phyloP scores from a whole-genome alignment of 106 monocot genomes.

The Acorus gramineus region DNA sequence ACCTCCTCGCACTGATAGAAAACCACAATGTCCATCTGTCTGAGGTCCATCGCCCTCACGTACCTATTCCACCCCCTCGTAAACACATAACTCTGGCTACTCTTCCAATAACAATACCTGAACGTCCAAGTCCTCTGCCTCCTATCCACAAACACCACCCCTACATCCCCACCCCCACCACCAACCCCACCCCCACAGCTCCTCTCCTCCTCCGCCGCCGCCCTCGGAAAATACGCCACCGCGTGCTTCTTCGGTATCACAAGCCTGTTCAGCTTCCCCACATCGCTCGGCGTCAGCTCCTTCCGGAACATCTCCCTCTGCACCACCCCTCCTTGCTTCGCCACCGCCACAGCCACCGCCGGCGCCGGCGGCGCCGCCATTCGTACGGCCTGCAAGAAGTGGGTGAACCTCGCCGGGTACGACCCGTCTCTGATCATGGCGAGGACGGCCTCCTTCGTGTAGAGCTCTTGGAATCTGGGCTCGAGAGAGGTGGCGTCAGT shows the following conservation, averaged over 20 bases:
- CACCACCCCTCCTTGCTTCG: not conserved
- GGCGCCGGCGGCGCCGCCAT: not conserved
- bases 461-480: constrained; percentile 11
- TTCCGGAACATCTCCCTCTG: constrained; percentile 33
- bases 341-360: not conserved
- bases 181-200: not conserved
- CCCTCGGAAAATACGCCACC: constrained; percentile 22
- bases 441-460: constrained; percentile 15
- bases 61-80: constrained; percentile 65
- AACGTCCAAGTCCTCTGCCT: constrained; percentile 27
- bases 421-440: constrained; percentile 23
- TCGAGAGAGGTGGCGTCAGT: constrained; percentile 8
- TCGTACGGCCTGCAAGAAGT: not conserved
- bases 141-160: constrained; percentile 38
- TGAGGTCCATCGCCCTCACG: constrained; percentile 37
- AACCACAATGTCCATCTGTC: constrained; percentile 21
- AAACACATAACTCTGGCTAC: constrained; percentile 71
- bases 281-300: constrained; percentile 60
- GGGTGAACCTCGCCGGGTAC: constrained; percentile 5
- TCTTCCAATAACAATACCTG: constrained; percentile 61
- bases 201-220: not conserved
- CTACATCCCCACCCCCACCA: constrained; percentile 15
- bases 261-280: constrained; percentile 57
- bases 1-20: constrained; percentile 34
- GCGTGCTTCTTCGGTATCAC: constrained; percentile 61